These are phyloP conservation scores for Synchytrium microbalum DNA, from an alignment of 371 early-diverging fungal genomes.

Conservation along the genomic window DNA sequence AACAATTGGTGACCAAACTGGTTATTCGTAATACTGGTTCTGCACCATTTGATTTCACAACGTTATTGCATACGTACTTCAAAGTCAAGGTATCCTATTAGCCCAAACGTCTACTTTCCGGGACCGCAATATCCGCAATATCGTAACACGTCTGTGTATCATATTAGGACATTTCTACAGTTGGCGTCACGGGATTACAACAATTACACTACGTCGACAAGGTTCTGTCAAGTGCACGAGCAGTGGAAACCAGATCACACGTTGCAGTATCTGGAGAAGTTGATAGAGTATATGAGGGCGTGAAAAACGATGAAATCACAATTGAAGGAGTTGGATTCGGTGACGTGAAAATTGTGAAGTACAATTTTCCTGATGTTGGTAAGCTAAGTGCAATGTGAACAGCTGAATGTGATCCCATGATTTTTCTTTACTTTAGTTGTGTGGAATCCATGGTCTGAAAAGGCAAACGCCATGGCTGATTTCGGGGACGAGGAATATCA, in stretches of 20 bases:
- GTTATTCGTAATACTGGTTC: slow-evolving; percentile 62
- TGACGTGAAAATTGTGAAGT: slow-evolving; percentile 40
- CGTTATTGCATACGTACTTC: slow-evolving; percentile 89
- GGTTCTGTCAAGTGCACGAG: slow-evolving; percentile 35
- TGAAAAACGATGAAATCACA: slow-evolving; percentile 42
- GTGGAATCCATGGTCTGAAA: slow-evolving; percentile 95
- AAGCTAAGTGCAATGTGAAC: slow-evolving; percentile 12
- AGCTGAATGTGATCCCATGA: no score
- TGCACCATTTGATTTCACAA: slow-evolving; percentile 67
- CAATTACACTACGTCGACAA: slow-evolving; percentile 65
- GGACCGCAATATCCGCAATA: slow-evolving; percentile 37
- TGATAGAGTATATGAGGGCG: slow-evolving; percentile 67
- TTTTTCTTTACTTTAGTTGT: slow-evolving; percentile 53
- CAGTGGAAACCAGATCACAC: slow-evolving; percentile 32
- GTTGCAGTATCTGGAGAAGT: slow-evolving; percentile 58
- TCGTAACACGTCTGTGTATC: neutral
- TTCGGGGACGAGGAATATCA: slow-evolving; percentile 57
- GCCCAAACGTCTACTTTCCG: slow-evolving; percentile 47
- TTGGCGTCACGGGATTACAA: slow-evolving; percentile 54
- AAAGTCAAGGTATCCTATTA: slow-evolving; percentile 46
- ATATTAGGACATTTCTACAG: slow-evolving; percentile 50
- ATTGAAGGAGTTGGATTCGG: slow-evolving; percentile 28
- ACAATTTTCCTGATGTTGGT: slow-evolving; percentile 63
- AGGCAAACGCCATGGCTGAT: slow-evolving; percentile 79
- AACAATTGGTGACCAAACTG: slow-evolving; percentile 57